These are phyloP conservation scores for Aspergillus nidulans DNA, from an alignment of 495 filamentous ascomycete genomes.

Conservation along the genomic window DNA sequence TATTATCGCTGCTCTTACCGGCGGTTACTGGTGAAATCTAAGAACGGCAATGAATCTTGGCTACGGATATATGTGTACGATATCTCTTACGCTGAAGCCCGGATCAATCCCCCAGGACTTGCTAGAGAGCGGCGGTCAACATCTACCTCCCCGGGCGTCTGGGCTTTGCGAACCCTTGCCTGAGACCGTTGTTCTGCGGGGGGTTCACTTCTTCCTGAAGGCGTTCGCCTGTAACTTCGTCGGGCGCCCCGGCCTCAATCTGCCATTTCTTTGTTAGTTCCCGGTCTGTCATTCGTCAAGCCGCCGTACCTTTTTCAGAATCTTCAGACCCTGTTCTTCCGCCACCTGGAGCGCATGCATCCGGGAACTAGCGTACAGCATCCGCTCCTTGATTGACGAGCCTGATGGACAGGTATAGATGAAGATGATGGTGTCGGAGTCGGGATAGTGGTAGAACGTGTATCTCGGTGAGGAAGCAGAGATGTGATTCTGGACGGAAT, in stretches of 20 bases:
- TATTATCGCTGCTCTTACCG: not conserved
- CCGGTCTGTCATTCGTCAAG: slow-evolving; percentile 9
- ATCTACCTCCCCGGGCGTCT: slow-evolving; percentile 70
- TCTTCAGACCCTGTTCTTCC: slow-evolving; percentile 62
- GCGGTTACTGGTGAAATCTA: not conserved
- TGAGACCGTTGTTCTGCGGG: slow-evolving; percentile 54
- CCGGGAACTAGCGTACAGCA: slow-evolving; percentile 89
- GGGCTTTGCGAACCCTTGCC: slow-evolving; percentile 78
- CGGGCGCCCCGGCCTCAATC: slow-evolving; percentile 65
- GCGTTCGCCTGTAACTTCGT: slow-evolving; percentile 68
- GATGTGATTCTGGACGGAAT: slow-evolving; percentile 57
- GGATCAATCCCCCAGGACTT: not conserved
- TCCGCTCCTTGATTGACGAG: slow-evolving; percentile 83
- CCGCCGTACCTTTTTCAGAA: slow-evolving; percentile 64
- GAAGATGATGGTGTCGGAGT: slow-evolving; percentile 71
- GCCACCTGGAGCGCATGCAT: slow-evolving; percentile 64
- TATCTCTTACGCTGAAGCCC: not conserved
- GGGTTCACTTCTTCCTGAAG: slow-evolving; percentile 76
- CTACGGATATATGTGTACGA: slow-evolving; percentile 12
- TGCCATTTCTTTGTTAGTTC: slow-evolving; percentile 23
- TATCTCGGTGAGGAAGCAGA: slow-evolving; percentile 82
- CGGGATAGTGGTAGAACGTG: slow-evolving; percentile 76
- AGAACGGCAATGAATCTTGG: slow-evolving; percentile 10
- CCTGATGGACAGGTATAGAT: slow-evolving; percentile 86
- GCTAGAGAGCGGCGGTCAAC: not conserved